Base-by-base conservation (phyloP, 805 yeast genomes). In the Monosporozyma yasuniensis region DNA sequence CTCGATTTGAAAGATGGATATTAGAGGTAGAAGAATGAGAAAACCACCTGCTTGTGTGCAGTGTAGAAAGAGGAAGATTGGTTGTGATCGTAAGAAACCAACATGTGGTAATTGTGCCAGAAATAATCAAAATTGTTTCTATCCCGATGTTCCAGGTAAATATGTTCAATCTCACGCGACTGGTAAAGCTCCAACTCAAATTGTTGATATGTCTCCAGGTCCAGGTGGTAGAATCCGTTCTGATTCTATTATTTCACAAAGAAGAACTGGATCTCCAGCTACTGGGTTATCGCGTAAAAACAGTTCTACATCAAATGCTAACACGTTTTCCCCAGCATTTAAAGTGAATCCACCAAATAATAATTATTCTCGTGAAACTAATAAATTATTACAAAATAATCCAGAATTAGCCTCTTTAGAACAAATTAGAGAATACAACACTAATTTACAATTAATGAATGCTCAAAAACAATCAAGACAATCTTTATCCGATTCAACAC, bases 21-120 rank as follows among this genome's bases (percentile, higher is more conserved):
- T 38, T 21, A 19, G 42, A 38, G 42, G 42, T 12, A 38, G 42
- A 21, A 38, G 12, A 21, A 38, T 38, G 38, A 46, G 34, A 18
- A 58, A 56, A 45, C 60, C 60, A 22, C 67, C 67, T 21, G 65
- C 55, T 2, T 52, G 55, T 49, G 62, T 58, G 51, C 65, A 62
- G 49, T 65, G 69, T 42, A 58, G 68, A 41, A 58, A 53, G 34
- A 54, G 66, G 34, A 65, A 64, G 47, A 70, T 70, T 49, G 72
- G 72, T 51, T 72, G 76, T 54, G 73, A 72, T 56, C 68, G 74
- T 56, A 63, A 64, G 16, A 70, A 69, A 53, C 76, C 76, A 5
- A 60, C 65, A 27, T 72, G 76, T 60, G 66, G 65, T 47, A 71
- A 71, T 51, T 72, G 76, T 57, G 2, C 10, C 9, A 19, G 22